Evolutionary conservation across 1,284 basidiomycete species (phyloP), one percentile per base, ranked within the genome.

Genomic region (Anthracocystis walkeri): DNA sequence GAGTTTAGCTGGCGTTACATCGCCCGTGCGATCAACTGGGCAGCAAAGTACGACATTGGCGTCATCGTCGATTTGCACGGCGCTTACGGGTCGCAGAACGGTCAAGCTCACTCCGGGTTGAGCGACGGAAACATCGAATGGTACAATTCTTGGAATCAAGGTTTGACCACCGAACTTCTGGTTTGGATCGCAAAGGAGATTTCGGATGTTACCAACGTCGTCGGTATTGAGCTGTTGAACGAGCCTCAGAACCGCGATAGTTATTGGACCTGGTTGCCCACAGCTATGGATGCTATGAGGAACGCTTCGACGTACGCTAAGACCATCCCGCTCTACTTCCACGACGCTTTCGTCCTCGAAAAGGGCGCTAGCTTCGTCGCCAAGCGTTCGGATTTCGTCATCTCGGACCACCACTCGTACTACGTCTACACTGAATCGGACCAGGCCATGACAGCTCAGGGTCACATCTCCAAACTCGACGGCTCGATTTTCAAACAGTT

Each of bases 61-160:
- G 91, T 93, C 29, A 86, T 93, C n/a, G 86, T 93, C 53, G 92
- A 93, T 80, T 84, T 92, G 33, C 92, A 92, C 81, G 91, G 91
- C 35, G 91, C 91, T 14, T 88, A 89, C 49, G 91, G 91, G 16
- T 91, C 90, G 77, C 91, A 84, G 55, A 85, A 85, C 52, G 86
- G 90, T 12, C 90, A 92, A 79, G 87, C 89, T 33, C 92, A 93
- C 82, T 92, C 91, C 45, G 92, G 92, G 0, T 87, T 91, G 42
- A 91, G 90, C 4, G 90, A 91, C 81, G 89, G 90, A 11, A 84
- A 87, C 58, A 87, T 88, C 38, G 86, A 87, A 51, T 93, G 92
- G 83, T 86, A 74, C 67, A 82, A 87, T 12, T 79, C 78, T 16
- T 61, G 59, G 51, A 89, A 91, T 79, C 86, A 88, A 82, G 85